Percentiles rank a stretch among this genome's conserved stretches.
Conservation (phyloP, 768 basidiomycete species). For the Calvatia gigantea region DNA sequence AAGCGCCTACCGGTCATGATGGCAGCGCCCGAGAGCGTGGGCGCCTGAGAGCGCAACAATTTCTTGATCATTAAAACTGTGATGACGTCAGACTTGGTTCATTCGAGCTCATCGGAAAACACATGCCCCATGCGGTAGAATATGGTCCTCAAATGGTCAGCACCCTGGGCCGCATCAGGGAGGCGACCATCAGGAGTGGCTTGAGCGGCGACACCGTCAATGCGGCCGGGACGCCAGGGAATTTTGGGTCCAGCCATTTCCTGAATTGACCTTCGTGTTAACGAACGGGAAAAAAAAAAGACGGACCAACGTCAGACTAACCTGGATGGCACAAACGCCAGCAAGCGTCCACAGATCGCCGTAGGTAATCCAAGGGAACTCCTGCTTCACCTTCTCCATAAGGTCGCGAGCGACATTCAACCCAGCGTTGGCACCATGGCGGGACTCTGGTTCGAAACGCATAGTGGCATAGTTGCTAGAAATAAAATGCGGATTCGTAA, state of each 20-base stretch:
- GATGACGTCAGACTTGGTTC: constrained; percentile 1
- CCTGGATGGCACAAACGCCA: constrained; percentile 86
- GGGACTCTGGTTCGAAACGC: constrained; percentile 89
- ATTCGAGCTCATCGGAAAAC: neutral
- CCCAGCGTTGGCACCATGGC: constrained; percentile 83
- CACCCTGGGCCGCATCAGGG: constrained; percentile 81
- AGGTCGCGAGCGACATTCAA: constrained; percentile 74
- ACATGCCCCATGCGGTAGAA: constrained; percentile 85
- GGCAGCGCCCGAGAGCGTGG: constrained; percentile 95
- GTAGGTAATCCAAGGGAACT: constrained; percentile 93
- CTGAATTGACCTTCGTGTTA: constrained; percentile 25
- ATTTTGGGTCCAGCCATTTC: constrained; percentile 93
- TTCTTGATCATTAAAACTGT: constrained; percentile 89
- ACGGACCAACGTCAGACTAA: constrained; percentile 17
- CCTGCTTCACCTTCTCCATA: constrained; percentile 84
- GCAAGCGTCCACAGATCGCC: constrained; percentile 97
- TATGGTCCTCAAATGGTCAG: constrained; percentile 83
- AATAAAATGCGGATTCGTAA: constrained; percentile 13
- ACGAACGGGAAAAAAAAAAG: neutral
- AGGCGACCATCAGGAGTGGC: constrained; percentile 87
- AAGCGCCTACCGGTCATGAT: constrained; percentile 59
- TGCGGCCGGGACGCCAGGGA: constrained; percentile 90
- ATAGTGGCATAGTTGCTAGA: constrained; percentile 95
- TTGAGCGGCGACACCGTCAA: constrained; percentile 76
- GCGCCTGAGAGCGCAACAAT: constrained; percentile 94